Evolutionary conservation across 2,329 filamentous ascomycete species (phyloP), one percentile per base, ranked within the genome.

Genomic region (Venturia carpophila): DNA sequence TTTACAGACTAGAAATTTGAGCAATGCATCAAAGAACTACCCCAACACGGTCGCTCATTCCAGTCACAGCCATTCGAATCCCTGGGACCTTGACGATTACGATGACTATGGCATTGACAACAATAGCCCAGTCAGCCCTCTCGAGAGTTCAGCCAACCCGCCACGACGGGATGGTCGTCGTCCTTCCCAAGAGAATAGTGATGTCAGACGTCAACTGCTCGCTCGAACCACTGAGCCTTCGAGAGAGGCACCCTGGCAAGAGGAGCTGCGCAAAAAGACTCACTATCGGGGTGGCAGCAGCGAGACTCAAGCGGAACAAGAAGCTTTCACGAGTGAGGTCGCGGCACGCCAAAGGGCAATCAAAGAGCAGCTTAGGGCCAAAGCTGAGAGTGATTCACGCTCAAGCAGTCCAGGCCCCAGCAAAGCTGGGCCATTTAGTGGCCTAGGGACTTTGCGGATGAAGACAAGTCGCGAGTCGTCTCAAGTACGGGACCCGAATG

Each of bases 251-350:
- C 42, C 64, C 15, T 83, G 80, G 81, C 79, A 83, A 67, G 75
- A 80, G 7, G 82, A 84, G 64, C 68, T 81, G 27, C 73, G 73
- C 62, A 76, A 73, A 65, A 74, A 75, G 27, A 27, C 43, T 56
- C 82, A 84, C 67, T 77, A 75, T 34, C 77, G 82, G 47, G 75
- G 79, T 65, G 75, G 75, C 61, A 83, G 81, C 70, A 79, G 77
- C 6, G 80, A 80, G 55, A 82, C 79, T 15, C 77, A 81, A 58
- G 78, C 80, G 37, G 85, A 87, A 63, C 81, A 83, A 5, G 85
- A 90, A 63, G 89, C 90, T 37, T 92, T 92, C 71, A 86, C 87
- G 21, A 85, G 82, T 63, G 87, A 91, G 70, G 81, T 92, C 47
- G 89, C 88, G 1, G 83, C 87, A 68, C 84, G 89, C 19, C 85